phyloP scores from a whole-genome alignment of 495 filamentous ascomycete species.

The Evansstolkia leycettana region DNA sequence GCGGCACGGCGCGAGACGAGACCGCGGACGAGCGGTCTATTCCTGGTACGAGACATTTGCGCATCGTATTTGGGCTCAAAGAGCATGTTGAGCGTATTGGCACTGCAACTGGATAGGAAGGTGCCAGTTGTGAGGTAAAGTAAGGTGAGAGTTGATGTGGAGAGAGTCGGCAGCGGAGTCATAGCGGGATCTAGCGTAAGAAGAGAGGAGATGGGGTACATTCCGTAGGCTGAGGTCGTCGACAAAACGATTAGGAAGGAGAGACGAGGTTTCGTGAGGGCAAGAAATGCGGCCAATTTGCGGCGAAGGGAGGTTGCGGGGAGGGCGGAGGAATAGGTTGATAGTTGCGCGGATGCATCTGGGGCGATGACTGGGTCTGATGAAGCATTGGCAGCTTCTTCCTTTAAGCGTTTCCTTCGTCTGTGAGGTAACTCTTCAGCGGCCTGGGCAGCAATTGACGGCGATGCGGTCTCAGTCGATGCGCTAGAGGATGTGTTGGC shows the following conservation, averaged over 20 bases:
- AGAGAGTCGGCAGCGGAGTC: slow-evolving; percentile 69
- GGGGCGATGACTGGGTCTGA: slow-evolving; percentile 44
- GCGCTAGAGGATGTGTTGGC: not conserved
- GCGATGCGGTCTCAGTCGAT: not conserved
- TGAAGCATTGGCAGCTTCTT: slow-evolving; percentile 11
- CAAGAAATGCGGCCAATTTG: slow-evolving; percentile 70
- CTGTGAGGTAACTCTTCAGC: slow-evolving; percentile 33
- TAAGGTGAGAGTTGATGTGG: slow-evolving; percentile 77
- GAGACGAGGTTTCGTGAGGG: slow-evolving; percentile 87
- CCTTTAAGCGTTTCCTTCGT: slow-evolving; percentile 38
- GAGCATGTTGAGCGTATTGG: slow-evolving; percentile 95
- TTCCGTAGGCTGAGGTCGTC: slow-evolving; percentile 80
- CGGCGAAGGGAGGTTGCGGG: slow-evolving; percentile 63
- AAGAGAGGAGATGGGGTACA: slow-evolving; percentile 66
- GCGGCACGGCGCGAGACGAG: slow-evolving; percentile 68
- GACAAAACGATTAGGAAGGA: slow-evolving; percentile 85
- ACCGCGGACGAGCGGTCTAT: slow-evolving; percentile 76
- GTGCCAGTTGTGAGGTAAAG: slow-evolving; percentile 87
- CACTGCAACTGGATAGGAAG: slow-evolving; percentile 69
- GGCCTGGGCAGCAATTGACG: slow-evolving; percentile 10
- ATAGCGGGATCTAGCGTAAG: slow-evolving; percentile 45
- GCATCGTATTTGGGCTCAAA: slow-evolving; percentile 85
- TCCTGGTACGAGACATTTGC: slow-evolving; percentile 81
- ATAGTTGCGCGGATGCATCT: slow-evolving; percentile 74
- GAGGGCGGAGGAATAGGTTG: slow-evolving; percentile 54